These are phyloP conservation scores for Ogataea trehaloabstinens DNA, from an alignment of 805 yeast genomes.

Conservation along the genomic window DNA sequence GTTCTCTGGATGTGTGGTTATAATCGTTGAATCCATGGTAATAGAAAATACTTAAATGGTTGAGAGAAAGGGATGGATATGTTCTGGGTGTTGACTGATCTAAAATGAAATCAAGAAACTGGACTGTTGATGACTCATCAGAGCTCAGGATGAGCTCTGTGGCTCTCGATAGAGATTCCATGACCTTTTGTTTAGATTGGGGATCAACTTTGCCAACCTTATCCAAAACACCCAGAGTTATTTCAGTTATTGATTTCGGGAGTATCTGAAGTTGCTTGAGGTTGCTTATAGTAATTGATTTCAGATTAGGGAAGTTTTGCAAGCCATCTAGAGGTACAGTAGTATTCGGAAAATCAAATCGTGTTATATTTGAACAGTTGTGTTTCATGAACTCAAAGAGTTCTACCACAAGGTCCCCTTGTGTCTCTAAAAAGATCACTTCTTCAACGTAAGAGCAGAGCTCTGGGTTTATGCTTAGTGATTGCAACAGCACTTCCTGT, in stretches of 20 bases:
- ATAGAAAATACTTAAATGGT: slow-evolving; percentile 39
- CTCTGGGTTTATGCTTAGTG: slow-evolving; percentile 34
- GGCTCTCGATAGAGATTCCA: slow-evolving; percentile 4
- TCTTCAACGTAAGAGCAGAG: slow-evolving; percentile 34
- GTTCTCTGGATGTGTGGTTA: slow-evolving; percentile 32
- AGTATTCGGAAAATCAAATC: slow-evolving; percentile 12
- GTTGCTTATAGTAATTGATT: slow-evolving; percentile 16
- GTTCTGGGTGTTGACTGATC: slow-evolving; percentile 4
- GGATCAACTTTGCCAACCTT: slow-evolving; percentile 3
- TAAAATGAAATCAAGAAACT: slow-evolving; percentile 32
- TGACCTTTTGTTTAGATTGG: slow-evolving; percentile 3
- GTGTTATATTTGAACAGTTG: slow-evolving; percentile 11
- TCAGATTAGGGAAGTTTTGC: slow-evolving; percentile 6
- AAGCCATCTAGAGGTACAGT: slow-evolving; percentile 7
- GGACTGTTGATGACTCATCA: slow-evolving; percentile 27
- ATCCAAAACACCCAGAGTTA: slow-evolving; percentile 16
- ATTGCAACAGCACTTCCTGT: slow-evolving; percentile 39
- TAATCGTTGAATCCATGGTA: slow-evolving; percentile 46
- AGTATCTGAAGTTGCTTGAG: slow-evolving; percentile 18
- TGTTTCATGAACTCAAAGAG: slow-evolving; percentile 22
- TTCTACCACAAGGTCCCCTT: slow-evolving; percentile 20
- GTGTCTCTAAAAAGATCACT: slow-evolving; percentile 33
- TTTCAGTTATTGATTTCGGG: slow-evolving; percentile 16
- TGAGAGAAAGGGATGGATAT: slow-evolving; percentile 21
- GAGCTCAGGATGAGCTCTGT: slow-evolving; percentile 11